Evolutionary conservation across 768 basidiomycete genomes (phyloP).

Genomic region (Kwoniella europaea): DNA sequence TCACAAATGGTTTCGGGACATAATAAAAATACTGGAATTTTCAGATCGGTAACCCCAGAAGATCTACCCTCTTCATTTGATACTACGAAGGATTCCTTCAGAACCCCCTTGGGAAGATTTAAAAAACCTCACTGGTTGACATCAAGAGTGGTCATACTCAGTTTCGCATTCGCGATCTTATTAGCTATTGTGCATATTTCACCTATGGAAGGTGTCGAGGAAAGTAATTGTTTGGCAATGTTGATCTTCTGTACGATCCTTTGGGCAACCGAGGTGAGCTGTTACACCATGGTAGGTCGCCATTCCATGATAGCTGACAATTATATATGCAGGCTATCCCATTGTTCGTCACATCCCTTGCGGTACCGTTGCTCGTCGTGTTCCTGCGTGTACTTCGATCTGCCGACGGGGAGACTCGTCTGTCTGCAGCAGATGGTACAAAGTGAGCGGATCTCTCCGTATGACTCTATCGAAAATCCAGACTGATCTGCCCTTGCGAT

Average conservation of each 20-base stretch:
- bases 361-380: slow-evolving; percentile 87
- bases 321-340: slow-evolving; percentile 75
- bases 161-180: slow-evolving; percentile 65
- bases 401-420: slow-evolving; percentile 62
- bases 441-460: slow-evolving; percentile 64
- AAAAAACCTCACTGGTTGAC: slow-evolving; percentile 64
- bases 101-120: slow-evolving; percentile 71
- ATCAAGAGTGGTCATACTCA: slow-evolving; percentile 66
- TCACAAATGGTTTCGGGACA: slow-evolving; percentile 67
- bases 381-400: slow-evolving; percentile 77
- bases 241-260: slow-evolving; percentile 86
- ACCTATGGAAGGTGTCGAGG: slow-evolving; percentile 69
- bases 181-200: slow-evolving; percentile 65
- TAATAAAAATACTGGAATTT: slow-evolving; percentile 63
- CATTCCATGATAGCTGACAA: background rate
- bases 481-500: background rate
- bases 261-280: slow-evolving; percentile 91
- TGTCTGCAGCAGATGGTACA: slow-evolving; percentile 74
- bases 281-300: background rate
- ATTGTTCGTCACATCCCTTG: slow-evolving; percentile 91
- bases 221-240: slow-evolving; percentile 88
- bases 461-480: background rate
- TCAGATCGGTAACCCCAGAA: slow-evolving; percentile 58
- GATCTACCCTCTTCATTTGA: slow-evolving; percentile 60
- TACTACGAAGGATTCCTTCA: slow-evolving; percentile 61